Evolutionary conservation across 768 basidiomycete genomes (phyloP), one percentile per base, ranked within the genome.

Genomic region (Calocybe gangraenosa): DNA sequence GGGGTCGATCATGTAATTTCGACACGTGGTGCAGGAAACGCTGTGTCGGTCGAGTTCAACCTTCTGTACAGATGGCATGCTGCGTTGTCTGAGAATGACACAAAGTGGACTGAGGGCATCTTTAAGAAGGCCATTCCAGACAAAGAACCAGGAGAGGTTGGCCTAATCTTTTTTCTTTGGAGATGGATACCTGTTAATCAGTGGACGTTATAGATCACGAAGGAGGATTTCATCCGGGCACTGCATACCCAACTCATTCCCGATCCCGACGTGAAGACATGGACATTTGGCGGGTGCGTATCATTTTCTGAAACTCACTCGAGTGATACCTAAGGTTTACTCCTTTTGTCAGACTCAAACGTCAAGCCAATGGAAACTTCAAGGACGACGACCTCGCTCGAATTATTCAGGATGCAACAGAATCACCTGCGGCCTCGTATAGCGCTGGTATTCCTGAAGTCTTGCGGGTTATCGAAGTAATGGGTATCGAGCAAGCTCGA

Each of bases 31-130:
- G 67, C 81, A 58, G 89, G 89, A 40, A 91, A 91, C 55, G 80
- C 78, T 30, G 78, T 80, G 47, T 87, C 87, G 0, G 58, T 88
- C 25, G 89, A 91, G 63, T 90, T 91, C 68, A 89, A 78, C 51
- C 64, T 78, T 2, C 61, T 78, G 17, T 78, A 78, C 61, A 45
- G 75, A 40, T 88, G 86, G 86, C 86, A 88, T 54, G 67, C 86
- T 15, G 71, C 81, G 1, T 57, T 84, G 1, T 79, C 78, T 6
- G 58, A 66, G 40, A 50, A 69, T 36, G 84, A 88, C 59, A 70
- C 73, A 0, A 44, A 67, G 36, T 86, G 83, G 83, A 69, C 76
- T 5, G 67, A 74, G 37, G 52, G 54, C 1, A 28, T 65, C n/a
- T 78, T 89, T 58, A 59, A 60, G 9, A 50, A 58, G 15, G 30